Evolutionary conservation across 768 basidiomycete genomes (phyloP).

Genomic region (Russula lepida): DNA sequence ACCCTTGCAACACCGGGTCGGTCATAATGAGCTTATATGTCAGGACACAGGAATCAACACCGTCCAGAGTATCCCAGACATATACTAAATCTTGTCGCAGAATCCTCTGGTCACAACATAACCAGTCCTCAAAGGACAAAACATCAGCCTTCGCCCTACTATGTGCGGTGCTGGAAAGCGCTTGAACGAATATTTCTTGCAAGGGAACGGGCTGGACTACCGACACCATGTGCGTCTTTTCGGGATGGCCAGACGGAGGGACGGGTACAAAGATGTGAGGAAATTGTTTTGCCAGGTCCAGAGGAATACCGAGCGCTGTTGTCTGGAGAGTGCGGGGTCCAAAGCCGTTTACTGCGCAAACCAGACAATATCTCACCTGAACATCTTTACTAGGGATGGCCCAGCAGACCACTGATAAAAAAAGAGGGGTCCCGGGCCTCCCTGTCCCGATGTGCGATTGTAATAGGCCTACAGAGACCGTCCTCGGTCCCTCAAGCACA

Average conservation of each 20-base stretch:
- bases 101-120: slow-evolving; percentile 28
- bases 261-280: not conserved
- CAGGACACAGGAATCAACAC: not conserved
- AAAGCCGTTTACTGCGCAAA: not conserved
- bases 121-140: slow-evolving; percentile 22
- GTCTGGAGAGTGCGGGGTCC: slow-evolving; percentile 23
- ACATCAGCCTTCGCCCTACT: slow-evolving; percentile 19
- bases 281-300: slow-evolving; percentile 2
- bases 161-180: slow-evolving; percentile 24
- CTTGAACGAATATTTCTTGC: slow-evolving; percentile 23
- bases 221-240: slow-evolving; percentile 15
- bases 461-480: slow-evolving; percentile 8
- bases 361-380: slow-evolving; percentile 12
- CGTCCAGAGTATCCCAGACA: slow-evolving; percentile 23
- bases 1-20: slow-evolving; percentile 19
- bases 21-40: slow-evolving; percentile 18
- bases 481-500: not conserved
- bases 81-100: slow-evolving; percentile 45
- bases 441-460: not conserved
- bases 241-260: not conserved
- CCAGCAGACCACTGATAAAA: slow-evolving; percentile 29
- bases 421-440: slow-evolving; percentile 1
- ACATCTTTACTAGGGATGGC: slow-evolving; percentile 34
- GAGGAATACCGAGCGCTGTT: slow-evolving; percentile 5
- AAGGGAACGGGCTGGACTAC: slow-evolving; percentile 18